Conservation (phyloP, 2,329 filamentous ascomycete species). For the Sarocladium oryzae region DNA sequence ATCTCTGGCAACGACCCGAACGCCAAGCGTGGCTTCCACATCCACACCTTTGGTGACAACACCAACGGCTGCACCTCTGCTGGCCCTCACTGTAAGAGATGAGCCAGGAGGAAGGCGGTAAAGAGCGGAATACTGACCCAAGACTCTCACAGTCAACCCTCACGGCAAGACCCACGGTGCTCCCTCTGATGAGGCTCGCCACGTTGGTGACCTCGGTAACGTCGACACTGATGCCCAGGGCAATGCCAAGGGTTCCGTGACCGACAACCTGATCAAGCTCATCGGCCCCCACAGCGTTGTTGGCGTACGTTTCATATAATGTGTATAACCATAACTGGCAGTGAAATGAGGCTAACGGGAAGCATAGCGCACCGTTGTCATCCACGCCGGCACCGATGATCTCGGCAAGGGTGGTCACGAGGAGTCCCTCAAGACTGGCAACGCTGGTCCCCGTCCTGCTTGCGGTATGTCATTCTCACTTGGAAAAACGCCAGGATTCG, state of each 20-base stretch:
- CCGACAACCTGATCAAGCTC: constrained; percentile 84
- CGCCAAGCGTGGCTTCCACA: constrained; percentile 95
- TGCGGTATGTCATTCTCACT: constrained; percentile 60
- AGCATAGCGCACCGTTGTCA: constrained; percentile 81
- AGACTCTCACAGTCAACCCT: constrained; percentile 75
- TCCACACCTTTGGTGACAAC: constrained; percentile 99
- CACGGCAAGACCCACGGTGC: constrained; percentile 87
- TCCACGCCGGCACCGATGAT: constrained; percentile 93
- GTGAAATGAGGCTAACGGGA: constrained; percentile 10
- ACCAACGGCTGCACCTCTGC: constrained; percentile 99
- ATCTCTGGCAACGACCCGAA: constrained; percentile 90
- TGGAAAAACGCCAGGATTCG: neutral
- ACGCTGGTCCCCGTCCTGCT: constrained; percentile 86
- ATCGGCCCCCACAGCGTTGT: constrained; percentile 94
- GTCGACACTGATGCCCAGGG: constrained; percentile 91
- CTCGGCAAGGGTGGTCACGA: constrained; percentile 87
- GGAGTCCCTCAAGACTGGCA: constrained; percentile 98
- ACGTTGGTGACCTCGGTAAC: constrained; percentile 98
- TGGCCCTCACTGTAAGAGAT: constrained; percentile 81
- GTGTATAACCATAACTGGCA: neutral
- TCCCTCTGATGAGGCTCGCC: constrained; percentile 73
- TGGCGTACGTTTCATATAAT: constrained; percentile 54
- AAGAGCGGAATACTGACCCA: neutral
- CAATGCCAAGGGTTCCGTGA: constrained; percentile 73
- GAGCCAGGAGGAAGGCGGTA: neutral